Conservation (phyloP, 768 basidiomycete genomes). For the Lactifluus pinguis region DNA sequence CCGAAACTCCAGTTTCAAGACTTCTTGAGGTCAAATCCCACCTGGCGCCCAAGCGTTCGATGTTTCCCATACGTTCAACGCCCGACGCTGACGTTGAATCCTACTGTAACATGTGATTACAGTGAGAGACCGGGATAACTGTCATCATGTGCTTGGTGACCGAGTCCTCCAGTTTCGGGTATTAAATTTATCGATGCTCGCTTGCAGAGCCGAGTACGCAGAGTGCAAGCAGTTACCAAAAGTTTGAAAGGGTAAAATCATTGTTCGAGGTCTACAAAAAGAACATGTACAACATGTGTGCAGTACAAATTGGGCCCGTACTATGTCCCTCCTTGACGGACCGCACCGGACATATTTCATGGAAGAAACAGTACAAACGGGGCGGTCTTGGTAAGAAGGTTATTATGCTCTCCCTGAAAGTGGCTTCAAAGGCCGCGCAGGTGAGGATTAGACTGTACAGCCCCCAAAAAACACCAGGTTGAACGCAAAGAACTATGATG, state of each 20-base stretch:
- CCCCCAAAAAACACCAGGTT: slow-evolving; percentile 67
- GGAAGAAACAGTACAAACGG: slow-evolving; percentile 28
- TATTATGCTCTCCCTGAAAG: slow-evolving; percentile 44
- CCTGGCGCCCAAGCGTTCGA: background rate
- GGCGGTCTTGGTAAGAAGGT: slow-evolving; percentile 62
- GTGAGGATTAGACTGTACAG: background rate
- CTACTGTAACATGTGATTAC: slow-evolving; percentile 4
- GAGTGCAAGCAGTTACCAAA: background rate
- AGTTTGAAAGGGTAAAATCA: background rate
- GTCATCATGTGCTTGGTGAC: background rate
- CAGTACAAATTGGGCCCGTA: background rate
- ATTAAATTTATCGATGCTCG: background rate
- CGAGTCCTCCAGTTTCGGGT: background rate
- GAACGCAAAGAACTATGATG: slow-evolving; percentile 3
- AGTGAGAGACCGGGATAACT: background rate
- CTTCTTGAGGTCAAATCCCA: background rate
- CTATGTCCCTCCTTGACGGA: slow-evolving; percentile 45
- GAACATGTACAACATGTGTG: background rate
- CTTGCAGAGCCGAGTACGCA: slow-evolving; percentile 8
- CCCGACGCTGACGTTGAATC: background rate
- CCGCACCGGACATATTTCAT: slow-evolving; percentile 35
- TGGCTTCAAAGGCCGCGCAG: slow-evolving; percentile 38
- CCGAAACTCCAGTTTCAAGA: background rate
- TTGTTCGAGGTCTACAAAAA: background rate
- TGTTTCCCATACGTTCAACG: background rate